Base-by-base conservation (phyloP, 2,329 filamentous ascomycete genomes). In the Alternaria conjuncta region DNA sequence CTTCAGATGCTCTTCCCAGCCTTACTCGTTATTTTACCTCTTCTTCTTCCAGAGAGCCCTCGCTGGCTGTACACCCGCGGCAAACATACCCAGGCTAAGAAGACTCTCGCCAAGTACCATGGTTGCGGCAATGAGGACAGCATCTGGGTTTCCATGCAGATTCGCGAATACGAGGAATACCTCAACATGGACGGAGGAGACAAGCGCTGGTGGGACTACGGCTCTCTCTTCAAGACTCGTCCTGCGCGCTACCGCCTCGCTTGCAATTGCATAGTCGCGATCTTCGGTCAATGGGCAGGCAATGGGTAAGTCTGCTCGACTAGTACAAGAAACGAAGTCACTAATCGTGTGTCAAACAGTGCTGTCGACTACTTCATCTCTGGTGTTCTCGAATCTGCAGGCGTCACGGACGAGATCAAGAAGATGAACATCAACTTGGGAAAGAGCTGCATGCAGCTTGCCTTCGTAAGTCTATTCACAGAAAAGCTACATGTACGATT, bases 131-230 rank as follows among this genome's bases (percentile, higher is more conserved):
- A 82, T 2, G 69, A 78, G 43, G 66, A 74, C n/a, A 62, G 55
- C n/a, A 51, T 63, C 6, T 71, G 69, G 69, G 71, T 74, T 7
- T 66, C 70, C 12, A 65, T 80, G 6, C 77, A 80, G 60, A 66
- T 80, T 45, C 61, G 69, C 43, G 78, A 80, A 49, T 78, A 79
- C 47, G 66, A 71, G 15, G 84, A 89, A 71, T 86, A 86, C 73
- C 83, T 82, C 26, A 85, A 88, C 68, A 85, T 87, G 71, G 76
- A 86, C 25, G 80, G 79, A 23, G 77, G 84, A 12, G 86, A 87
- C 63, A 89, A 89, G 71, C 81, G 84, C 4, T 88, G 85, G 83
- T 89, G 86, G 86, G 75, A 89, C 71, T 89, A 86, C 77, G 44
- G 66, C 15, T 84, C 86, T 64, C 77, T 88, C 12, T 80, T 82